A percentile compares a stretch with the other conserved stretches of the same genome.
These are phyloP conservation scores for Avena eriantha DNA, from an alignment of 176 grass and related monocot species.

Conservation along the genomic window DNA sequence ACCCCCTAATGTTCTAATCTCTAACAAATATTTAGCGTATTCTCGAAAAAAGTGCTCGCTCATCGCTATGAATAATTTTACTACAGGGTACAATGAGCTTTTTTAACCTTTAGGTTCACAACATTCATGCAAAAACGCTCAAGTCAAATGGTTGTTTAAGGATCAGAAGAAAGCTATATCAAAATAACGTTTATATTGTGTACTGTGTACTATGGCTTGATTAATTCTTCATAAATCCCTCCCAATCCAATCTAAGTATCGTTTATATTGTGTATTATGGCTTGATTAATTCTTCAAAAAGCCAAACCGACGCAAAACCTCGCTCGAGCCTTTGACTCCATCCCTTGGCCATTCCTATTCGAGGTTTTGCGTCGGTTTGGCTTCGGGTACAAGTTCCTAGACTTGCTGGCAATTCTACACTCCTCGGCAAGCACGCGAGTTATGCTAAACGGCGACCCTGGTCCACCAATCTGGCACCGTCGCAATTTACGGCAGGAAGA, in stretches of 20 bases:
- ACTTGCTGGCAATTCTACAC: too few species aligned
- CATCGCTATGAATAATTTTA: constrained; percentile 6
- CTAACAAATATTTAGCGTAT: neutral
- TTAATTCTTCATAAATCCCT: neutral
- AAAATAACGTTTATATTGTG: constrained; percentile 2
- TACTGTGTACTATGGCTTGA: neutral
- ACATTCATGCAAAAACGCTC: neutral
- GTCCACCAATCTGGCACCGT: too few species aligned
- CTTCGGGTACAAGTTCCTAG: too few species aligned
- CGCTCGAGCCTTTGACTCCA: too few species aligned
- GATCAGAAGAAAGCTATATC: constrained; percentile 4
- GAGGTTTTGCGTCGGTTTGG: too few species aligned
- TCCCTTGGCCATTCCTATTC: too few species aligned
- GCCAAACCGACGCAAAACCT: too few species aligned
- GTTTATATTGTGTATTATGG: too few species aligned
- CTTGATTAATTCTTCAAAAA: too few species aligned
- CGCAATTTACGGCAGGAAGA: too few species aligned
- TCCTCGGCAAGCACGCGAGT: too few species aligned
- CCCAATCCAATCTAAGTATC: neutral
- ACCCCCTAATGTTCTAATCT: constrained; percentile 3
- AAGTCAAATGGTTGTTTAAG: neutral
- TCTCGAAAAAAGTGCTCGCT: neutral
- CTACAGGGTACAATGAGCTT: neutral
- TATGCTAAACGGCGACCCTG: too few species aligned
- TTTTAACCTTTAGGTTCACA: constrained; percentile 13